A percentile compares a stretch with the other conserved stretches of the same genome.
phyloP scores from a whole-genome alignment of 2,329 filamentous ascomycete genomes.

The Ilyonectria mors-panacis region DNA sequence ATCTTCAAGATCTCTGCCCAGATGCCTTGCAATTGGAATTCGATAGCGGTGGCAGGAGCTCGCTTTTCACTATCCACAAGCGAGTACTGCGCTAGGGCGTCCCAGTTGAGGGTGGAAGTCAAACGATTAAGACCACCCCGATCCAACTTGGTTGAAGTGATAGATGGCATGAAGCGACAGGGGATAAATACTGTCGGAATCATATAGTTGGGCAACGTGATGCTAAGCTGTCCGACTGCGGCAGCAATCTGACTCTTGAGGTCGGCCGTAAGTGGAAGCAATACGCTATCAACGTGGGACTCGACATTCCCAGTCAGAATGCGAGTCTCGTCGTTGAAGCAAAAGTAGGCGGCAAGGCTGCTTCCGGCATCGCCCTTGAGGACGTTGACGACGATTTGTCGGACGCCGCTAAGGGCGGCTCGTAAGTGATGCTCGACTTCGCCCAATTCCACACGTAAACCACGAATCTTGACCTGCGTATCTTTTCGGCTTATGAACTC shows the following conservation, averaged over 20 bases:
- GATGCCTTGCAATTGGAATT: constrained; percentile 43
- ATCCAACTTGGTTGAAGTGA: constrained; percentile 32
- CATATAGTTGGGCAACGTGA: constrained; percentile 33
- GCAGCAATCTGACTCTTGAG: constrained; percentile 2
- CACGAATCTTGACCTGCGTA: constrained; percentile 68
- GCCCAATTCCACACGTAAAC: constrained; percentile 56
- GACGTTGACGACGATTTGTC: constrained; percentile 11
- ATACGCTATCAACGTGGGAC: constrained; percentile 1
- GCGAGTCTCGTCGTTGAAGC: constrained; percentile 2
- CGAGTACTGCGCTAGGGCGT: constrained; percentile 25
- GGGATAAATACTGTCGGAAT: constrained; percentile 33
- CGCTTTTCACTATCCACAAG: constrained; percentile 17
- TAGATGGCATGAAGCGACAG: background rate
- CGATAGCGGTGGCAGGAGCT: constrained; percentile 5
- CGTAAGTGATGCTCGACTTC: constrained; percentile 33
- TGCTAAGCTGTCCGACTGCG: background rate
- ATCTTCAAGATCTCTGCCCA: constrained; percentile 50
- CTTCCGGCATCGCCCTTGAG: background rate
- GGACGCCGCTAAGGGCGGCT: background rate
- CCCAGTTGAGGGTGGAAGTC: constrained; percentile 19
- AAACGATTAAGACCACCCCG: constrained; percentile 17
- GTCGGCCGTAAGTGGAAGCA: constrained; percentile 6
- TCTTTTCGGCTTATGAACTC: constrained; percentile 65
- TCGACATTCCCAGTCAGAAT: background rate
- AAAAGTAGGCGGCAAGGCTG: constrained; percentile 8